These are phyloP conservation scores for Podaxis rugospora DNA, from an alignment of 768 basidiomycete genomes.

Conservation along the genomic window DNA sequence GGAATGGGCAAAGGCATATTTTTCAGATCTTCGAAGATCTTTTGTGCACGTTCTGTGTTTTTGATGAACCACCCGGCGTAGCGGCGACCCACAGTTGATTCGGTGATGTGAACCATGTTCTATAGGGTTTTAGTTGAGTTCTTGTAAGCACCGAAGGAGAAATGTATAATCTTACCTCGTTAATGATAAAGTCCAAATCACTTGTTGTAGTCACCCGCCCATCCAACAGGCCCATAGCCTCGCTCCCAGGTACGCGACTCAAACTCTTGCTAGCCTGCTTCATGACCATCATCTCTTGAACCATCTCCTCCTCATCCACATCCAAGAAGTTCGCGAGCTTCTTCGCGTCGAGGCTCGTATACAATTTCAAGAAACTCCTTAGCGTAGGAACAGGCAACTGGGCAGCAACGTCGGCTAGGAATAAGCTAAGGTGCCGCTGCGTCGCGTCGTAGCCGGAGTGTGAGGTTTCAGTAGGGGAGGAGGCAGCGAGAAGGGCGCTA, in stretches of 20 bases:
- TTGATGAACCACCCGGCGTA: slow-evolving; percentile 98
- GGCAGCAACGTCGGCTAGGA: slow-evolving; percentile 77
- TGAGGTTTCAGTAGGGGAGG: slow-evolving; percentile 30
- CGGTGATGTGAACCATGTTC: slow-evolving; percentile 97
- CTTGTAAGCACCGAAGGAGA: background rate
- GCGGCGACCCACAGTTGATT: slow-evolving; percentile 88
- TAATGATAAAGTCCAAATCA: slow-evolving; percentile 94
- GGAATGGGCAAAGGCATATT: slow-evolving; percentile 41
- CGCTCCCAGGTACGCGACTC: slow-evolving; percentile 56
- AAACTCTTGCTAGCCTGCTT: slow-evolving; percentile 83
- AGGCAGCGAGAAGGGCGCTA: slow-evolving; percentile 39
- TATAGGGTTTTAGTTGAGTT: slow-evolving; percentile 24
- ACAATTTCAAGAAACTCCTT: slow-evolving; percentile 90
- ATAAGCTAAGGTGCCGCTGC: slow-evolving; percentile 78
- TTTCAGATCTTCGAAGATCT: slow-evolving; percentile 77
- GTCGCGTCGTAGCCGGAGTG: slow-evolving; percentile 60
- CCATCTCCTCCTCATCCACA: slow-evolving; percentile 87
- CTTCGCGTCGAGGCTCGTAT: slow-evolving; percentile 87
- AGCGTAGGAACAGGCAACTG: slow-evolving; percentile 79
- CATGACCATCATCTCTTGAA: slow-evolving; percentile 96
- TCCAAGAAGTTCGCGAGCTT: slow-evolving; percentile 93
- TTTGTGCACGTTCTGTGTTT: slow-evolving; percentile 88
- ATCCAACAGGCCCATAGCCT: slow-evolving; percentile 61
- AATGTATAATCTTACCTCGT: slow-evolving; percentile 58
- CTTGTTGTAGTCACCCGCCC: slow-evolving; percentile 87